Evolutionary conservation across 192 early-diverging fungal species (phyloP).

Genomic region (Mortierella alpina): DNA sequence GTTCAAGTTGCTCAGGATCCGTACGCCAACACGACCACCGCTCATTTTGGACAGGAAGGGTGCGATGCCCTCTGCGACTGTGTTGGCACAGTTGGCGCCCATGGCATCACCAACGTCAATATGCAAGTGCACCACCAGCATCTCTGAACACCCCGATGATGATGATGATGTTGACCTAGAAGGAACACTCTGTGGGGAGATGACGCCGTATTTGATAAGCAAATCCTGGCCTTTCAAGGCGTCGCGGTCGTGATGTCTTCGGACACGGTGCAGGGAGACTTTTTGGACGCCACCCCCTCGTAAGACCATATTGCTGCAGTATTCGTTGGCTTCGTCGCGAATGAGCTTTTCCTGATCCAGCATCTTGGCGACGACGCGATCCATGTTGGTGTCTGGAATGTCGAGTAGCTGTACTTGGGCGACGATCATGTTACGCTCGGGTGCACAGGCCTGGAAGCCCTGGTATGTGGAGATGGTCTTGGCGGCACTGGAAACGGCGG

Average conservation of each 20-base stretch:
- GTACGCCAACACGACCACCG: conserved; percentile 68
- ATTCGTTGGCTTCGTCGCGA: conserved; percentile 68
- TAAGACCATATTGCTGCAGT: conserved; percentile 70
- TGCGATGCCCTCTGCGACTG: conserved; percentile 77
- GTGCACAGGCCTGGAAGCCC: conserved; percentile 68
- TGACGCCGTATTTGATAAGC: conserved; percentile 39
- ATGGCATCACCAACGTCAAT: conserved; percentile 85
- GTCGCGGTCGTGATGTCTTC: conserved; percentile 31
- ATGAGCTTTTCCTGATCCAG: conserved; percentile 52
- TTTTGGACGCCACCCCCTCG: conserved; percentile 76
- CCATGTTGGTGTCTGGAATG: conserved; percentile 60
- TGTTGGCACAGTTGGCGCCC: conserved; percentile 80
- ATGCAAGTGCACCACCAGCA: conserved; percentile 81
- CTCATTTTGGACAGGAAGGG: conserved; percentile 66
- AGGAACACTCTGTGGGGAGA: conserved; percentile 19
- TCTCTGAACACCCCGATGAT: conserved; percentile 45
- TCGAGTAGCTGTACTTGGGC: conserved; percentile 75
- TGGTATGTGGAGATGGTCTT: conserved; percentile 70
- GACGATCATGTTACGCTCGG: conserved; percentile 74
- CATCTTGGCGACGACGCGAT: conserved; percentile 55
- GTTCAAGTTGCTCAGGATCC: conserved; percentile 78
- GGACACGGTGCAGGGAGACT: conserved; percentile 62
- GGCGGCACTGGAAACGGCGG: conserved; percentile 82
- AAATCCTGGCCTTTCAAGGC: conserved; percentile 46
- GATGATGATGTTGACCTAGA: not conserved